Base-by-base conservation (phyloP, 1,284 basidiomycete species). In the Stygiomarasmius scandens region DNA sequence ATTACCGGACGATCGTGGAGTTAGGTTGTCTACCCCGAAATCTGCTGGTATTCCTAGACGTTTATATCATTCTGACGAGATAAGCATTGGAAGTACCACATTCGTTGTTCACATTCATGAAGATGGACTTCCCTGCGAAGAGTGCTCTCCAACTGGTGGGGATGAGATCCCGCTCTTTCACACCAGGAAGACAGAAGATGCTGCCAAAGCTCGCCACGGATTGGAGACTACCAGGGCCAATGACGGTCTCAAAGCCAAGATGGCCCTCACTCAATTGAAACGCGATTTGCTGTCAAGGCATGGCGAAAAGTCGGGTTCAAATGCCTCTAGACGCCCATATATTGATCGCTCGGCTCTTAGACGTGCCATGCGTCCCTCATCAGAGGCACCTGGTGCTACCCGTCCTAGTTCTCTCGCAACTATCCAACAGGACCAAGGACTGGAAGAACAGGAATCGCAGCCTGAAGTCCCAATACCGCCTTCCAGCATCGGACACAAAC, bases 41-140 rank as follows among this genome's bases (percentile, higher is more conserved):
- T 74, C 77, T 51, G 85, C 90, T 54, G 91, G 90, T 68, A 72
- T 87, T 58, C 90, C 90, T 3, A 78, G 79, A 54, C 71, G 73
- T 43, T 67, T 92, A 55, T 74, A 69, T 51, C 89, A 92, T 70
- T 71, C 84, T 55, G 90, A 92, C 69, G 69, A 69, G 44, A 68
- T 92, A 52, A 81, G 80, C 43, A 74, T 92, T 56, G 90, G 89
- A 29, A 80, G 81, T 56, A 91, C 90, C 2, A 81, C 79, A 1
- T 89, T 92, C 67, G 62, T 79, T 29, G 78, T 87, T 27, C 90
- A 92, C 66, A 78, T 90, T 57, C 90, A 92, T 67, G 74, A 74
- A 38, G 76, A 80, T 55, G 73, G 74, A 23, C 67, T 77, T n/a
- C 84, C 88, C 2, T 92, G 90, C 66, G 70, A 72, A 27, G 78